phyloP scores from a whole-genome alignment of 2,329 filamentous ascomycete species.

The Colletotrichum siamense region DNA sequence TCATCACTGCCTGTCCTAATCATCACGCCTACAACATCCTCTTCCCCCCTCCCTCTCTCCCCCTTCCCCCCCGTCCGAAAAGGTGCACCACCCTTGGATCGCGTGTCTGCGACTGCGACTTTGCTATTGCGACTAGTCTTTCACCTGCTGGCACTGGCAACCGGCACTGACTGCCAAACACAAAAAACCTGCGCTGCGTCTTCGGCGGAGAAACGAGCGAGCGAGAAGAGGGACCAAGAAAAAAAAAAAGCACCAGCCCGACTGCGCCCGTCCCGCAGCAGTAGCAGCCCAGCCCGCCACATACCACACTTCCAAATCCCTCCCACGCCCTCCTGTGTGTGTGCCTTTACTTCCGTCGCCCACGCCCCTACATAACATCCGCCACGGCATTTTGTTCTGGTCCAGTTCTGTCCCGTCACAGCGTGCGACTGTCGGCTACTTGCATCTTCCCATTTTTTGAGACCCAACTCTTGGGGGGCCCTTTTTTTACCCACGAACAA shows the following conservation, averaged over 20 bases:
- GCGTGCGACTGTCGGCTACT: constrained; percentile 14
- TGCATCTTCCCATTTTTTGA: constrained; percentile 9
- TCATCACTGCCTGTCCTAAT: background rate
- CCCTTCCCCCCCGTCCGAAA: background rate
- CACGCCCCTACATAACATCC: constrained; percentile 20
- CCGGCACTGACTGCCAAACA: background rate
- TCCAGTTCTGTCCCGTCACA: background rate
- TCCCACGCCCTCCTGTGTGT: background rate
- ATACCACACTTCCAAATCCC: constrained; percentile 12
- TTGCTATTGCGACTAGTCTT: background rate
- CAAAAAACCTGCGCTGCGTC: background rate
- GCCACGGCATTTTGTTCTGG: constrained; percentile 8
- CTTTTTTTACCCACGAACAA: background rate
- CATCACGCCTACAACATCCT: background rate
- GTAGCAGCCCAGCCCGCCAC: background rate
- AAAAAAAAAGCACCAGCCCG: constrained; percentile 7
- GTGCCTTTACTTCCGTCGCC: background rate
- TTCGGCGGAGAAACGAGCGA: constrained; percentile 19
- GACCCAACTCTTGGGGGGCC: constrained; percentile 10
- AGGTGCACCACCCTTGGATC: background rate
- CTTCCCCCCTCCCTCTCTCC: background rate
- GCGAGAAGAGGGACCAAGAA: background rate
- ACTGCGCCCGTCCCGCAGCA: constrained; percentile 16
- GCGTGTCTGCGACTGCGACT: constrained; percentile 13
- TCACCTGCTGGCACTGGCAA: background rate